phyloP scores from a whole-genome alignment of 1,284 basidiomycete species.

The Marasmius oreades region DNA sequence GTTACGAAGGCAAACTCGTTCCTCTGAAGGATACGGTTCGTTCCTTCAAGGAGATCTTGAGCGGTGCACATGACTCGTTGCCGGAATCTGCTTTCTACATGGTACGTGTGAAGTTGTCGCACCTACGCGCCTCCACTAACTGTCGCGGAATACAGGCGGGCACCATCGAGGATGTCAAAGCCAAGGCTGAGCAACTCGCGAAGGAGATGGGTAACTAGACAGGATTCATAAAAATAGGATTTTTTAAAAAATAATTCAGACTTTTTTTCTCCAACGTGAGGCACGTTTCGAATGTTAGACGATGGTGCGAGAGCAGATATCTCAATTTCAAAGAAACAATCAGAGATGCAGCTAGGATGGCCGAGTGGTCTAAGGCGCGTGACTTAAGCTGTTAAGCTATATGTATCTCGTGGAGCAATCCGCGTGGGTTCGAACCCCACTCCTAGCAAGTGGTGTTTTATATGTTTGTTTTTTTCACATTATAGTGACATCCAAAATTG shows the following conservation, averaged over 20 bases:
- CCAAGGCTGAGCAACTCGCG: conserved; percentile 94
- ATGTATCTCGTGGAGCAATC: too few relatives aligned
- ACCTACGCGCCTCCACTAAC: not conserved
- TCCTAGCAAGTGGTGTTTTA: too few relatives aligned
- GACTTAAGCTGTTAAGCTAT: too few relatives aligned
- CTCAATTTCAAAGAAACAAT: too few relatives aligned
- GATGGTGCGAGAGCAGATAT: too few relatives aligned
- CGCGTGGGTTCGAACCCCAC: too few relatives aligned
- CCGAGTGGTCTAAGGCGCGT: too few relatives aligned
- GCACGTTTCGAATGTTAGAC: too few relatives aligned
- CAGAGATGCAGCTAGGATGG: too few relatives aligned
- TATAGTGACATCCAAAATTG: too few relatives aligned
- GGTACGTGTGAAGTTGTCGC: conserved; percentile 34
- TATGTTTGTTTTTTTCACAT: too few relatives aligned
- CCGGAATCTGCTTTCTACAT: conserved; percentile 96
- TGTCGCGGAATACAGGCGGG: conserved; percentile 47
- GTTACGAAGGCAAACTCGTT: conserved; percentile 96
- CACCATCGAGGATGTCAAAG: conserved; percentile 92
- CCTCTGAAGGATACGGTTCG: conserved; percentile 89
- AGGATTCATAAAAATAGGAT: not conserved
- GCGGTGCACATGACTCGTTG: conserved; percentile 82
- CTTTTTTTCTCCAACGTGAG: too few relatives aligned
- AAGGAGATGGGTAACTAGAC: conserved; percentile 81
- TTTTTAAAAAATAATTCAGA: not conserved
- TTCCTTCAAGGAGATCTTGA: conserved; percentile 96